Percentiles rank a stretch among this genome's conserved stretches.
Evolutionary conservation across 495 filamentous ascomycete species (phyloP).

Genomic region (Jackrogersella minutella): DNA sequence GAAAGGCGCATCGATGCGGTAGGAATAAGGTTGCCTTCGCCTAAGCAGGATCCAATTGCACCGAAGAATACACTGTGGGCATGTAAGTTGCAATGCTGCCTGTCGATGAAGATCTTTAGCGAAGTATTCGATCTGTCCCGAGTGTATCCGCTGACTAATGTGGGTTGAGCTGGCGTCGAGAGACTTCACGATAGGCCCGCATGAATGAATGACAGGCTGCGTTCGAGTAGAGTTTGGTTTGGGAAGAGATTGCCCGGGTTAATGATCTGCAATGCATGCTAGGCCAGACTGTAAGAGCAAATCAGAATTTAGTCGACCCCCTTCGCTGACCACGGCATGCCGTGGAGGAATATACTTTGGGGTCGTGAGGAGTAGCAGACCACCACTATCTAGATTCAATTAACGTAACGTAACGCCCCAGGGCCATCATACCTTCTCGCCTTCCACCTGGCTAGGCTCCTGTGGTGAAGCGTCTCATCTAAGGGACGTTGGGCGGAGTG

Average conservation of each 20-base stretch:
- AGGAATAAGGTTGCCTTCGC: conserved; percentile 16
- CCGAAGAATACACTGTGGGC: background rate
- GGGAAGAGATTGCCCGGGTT: conserved; percentile 32
- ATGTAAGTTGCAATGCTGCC: conserved; percentile 4
- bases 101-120: conserved; percentile 14
- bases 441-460: conserved; percentile 8
- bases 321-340: background rate
- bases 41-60: conserved; percentile 3
- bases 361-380: conserved; percentile 13
- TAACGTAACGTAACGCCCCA: conserved; percentile 34
- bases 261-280: conserved; percentile 37
- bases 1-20: conserved; percentile 15
- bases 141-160: conserved; percentile 37
- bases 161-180: conserved; percentile 29
- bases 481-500: conserved; percentile 23
- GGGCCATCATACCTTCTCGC: conserved; percentile 1
- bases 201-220: conserved; percentile 22
- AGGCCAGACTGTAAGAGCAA: conserved; percentile 12
- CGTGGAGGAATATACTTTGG: conserved; percentile 25
- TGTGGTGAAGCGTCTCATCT: conserved; percentile 14
- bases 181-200: conserved; percentile 34
- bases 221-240: conserved; percentile 21
- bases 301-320: conserved; percentile 7
- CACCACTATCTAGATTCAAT: conserved; percentile 27
- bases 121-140: conserved; percentile 13